Evolutionary conservation across 176 grass and related monocot species (phyloP), one percentile per base, ranked within the genome.

Genomic region (Oryza coarctata): DNA sequence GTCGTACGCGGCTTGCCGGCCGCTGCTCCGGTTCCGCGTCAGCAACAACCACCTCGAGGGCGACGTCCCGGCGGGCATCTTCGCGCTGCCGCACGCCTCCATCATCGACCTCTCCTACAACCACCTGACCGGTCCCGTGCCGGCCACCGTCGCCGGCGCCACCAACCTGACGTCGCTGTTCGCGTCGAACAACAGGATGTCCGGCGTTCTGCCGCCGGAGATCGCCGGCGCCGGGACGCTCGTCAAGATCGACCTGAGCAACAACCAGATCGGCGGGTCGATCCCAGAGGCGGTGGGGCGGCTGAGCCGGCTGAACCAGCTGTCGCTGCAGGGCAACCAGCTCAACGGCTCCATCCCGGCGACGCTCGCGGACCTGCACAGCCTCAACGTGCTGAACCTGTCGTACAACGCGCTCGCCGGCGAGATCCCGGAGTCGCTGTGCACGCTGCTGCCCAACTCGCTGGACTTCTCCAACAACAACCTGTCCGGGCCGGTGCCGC

Each of bases 301-400:
- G 38, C 78, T 99, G 58, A n/a, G 1, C 6, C 39, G 68, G 36
- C 77, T 99, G 10, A 99, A 99, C 83, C 93, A 95, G 84, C 89
- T 99, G 25, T 95, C 93, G 0, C 75, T 99, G 80, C 96, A 99
- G 84, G 88, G 80, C 1, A 99, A 99, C 88, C 75, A 58, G 8
- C 73, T 99, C 0, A 72, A 83, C 66, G 92, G 79, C 1, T 68
- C 93, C 22, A 99, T 99, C 80, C 96, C 96, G 1, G 85, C 63
- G 75, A 64, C 91, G 9, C 87, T 99, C 5, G 88, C 93, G 12
- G 87, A 58, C 2, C 78, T 99, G 2, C 62, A 44, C 3, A 85
- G 60, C 44, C 89, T 99, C 14, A 99, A 99, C 78, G 96, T 99
- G 69, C 89, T 99, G 15, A 99, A 99, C 87, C 85, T 99, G 63